Conservation (phyloP, 1,284 basidiomycete genomes). For the Moesziomyces aphidis region DNA sequence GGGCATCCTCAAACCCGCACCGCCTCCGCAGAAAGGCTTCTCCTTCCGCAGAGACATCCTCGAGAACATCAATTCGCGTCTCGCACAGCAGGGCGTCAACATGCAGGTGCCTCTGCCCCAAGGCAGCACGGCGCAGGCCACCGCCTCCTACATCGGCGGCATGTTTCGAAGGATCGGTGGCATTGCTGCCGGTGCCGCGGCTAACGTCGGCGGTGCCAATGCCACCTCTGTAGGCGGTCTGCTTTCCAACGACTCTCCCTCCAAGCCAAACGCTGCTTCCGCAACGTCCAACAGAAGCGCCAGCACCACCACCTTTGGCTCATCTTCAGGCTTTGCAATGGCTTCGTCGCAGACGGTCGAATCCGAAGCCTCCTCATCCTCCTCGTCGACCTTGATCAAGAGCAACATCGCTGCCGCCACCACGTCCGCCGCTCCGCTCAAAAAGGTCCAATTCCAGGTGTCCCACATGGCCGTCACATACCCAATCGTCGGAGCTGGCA, state of each 20-base stretch:
- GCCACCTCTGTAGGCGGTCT: conserved; percentile 21
- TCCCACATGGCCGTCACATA: conserved; percentile 64
- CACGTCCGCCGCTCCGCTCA: conserved; percentile 48
- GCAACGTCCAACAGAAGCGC: conserved; percentile 8
- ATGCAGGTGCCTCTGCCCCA: conserved; percentile 61
- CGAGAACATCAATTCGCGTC: conserved; percentile 60
- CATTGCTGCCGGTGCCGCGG: conserved; percentile 49
- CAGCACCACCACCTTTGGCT: conserved; percentile 9
- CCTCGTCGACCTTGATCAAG: conserved; percentile 14
- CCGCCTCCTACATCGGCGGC: conserved; percentile 54
- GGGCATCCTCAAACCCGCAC: conserved; percentile 61
- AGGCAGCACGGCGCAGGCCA: conserved; percentile 45
- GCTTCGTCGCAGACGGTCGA: conserved; percentile 15
- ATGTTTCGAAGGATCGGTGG: conserved; percentile 58
- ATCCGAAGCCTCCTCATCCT: conserved; percentile 5
- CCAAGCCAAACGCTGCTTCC: conserved; percentile 7
- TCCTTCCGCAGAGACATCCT: conserved; percentile 62
- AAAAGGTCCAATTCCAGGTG: conserved; percentile 64
- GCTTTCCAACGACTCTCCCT: conserved; percentile 18
- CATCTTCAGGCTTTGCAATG: conserved; percentile 4
- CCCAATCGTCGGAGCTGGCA: conserved; percentile 56
- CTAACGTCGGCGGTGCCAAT: conserved; percentile 35
- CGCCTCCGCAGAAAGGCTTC: conserved; percentile 58
- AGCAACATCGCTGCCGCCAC: conserved; percentile 29
- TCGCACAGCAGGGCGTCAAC: conserved; percentile 65